Conservation (phyloP, 306 rosid genomes). For the Dicorynia guianensis region DNA sequence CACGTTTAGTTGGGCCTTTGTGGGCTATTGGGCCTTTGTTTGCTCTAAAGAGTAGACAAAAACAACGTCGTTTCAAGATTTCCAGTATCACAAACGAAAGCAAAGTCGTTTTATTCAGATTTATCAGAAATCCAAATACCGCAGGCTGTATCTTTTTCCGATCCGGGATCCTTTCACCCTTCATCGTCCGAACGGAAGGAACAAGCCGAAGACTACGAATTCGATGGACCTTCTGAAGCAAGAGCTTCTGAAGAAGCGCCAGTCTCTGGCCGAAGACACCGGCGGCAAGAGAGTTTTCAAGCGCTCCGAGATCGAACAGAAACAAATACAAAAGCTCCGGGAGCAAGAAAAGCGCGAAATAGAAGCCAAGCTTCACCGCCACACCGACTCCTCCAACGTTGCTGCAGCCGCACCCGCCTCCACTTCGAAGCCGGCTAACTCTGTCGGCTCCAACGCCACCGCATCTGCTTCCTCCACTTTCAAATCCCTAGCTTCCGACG, state of each 20-base stretch:
- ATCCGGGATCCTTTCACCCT: neutral
- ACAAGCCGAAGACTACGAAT: conserved; percentile 35
- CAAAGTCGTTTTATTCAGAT: no score
- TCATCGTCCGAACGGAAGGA: neutral
- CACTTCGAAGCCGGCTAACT: conserved; percentile 29
- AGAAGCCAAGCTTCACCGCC: conserved; percentile 83
- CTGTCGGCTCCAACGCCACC: conserved; percentile 43
- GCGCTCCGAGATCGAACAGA: conserved; percentile 93
- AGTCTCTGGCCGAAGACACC: conserved; percentile 67
- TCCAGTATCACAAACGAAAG: no score
- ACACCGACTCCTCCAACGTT: conserved; percentile 47
- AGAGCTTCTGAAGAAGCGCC: conserved; percentile 85
- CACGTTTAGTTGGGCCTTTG: no score
- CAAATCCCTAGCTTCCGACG: conserved; percentile 61
- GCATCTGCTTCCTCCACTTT: conserved; percentile 53
- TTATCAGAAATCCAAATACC: no score
- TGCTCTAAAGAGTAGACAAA: no score
- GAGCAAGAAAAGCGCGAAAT: conserved; percentile 89
- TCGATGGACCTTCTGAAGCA: conserved; percentile 84
- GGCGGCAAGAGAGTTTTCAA: conserved; percentile 90
- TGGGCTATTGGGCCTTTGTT: no score
- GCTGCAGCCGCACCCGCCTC: conserved; percentile 40
- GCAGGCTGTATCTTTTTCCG: neutral
- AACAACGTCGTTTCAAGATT: no score
- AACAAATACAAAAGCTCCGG: conserved; percentile 82